Percentiles rank a stretch among this genome's conserved stretches.
These are phyloP conservation scores for Cutaneotrichosporon sp. DNA, from an alignment of 1,284 basidiomycete species.

Conservation along the genomic window DNA sequence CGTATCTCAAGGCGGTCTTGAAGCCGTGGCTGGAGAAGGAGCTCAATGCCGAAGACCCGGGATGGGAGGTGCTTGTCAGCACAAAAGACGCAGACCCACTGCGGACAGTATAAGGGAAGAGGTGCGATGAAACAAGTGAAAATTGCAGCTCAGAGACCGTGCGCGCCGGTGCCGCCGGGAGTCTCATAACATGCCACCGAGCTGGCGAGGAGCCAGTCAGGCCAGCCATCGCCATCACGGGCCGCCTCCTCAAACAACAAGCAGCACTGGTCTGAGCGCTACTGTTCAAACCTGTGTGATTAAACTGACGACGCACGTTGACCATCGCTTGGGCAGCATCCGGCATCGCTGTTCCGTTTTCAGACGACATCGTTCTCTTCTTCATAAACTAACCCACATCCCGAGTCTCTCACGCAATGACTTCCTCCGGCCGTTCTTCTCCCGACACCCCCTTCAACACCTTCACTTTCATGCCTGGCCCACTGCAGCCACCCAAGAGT, in stretches of 20 bases:
- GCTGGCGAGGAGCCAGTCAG: too few relatives aligned
- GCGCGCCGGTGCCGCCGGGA: neutral
- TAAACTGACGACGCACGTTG: too few relatives aligned
- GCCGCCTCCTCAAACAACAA: too few relatives aligned
- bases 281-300: too few relatives aligned
- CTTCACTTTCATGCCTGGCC: neutral
- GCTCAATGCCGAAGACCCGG: conserved; percentile 45
- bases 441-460: conserved; percentile 1
- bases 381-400: too few relatives aligned
- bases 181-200: neutral
- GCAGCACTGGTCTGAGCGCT: too few relatives aligned
- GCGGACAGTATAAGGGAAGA: conserved; percentile 11
- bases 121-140: neutral
- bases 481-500: neutral
- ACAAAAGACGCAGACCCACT: conserved; percentile 19
- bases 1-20: conserved; percentile 65
- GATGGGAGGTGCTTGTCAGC: conserved; percentile 17
- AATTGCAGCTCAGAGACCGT: neutral
- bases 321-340: too few relatives aligned
- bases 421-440: neutral
- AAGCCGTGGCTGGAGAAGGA: conserved; percentile 59
- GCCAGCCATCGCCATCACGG: too few relatives aligned
- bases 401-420: neutral
- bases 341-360: too few relatives aligned
- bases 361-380: too few relatives aligned